These are phyloP conservation scores for Pseudogymnoascus sp. DNA, from an alignment of 2,329 filamentous ascomycete genomes.

Conservation along the genomic window DNA sequence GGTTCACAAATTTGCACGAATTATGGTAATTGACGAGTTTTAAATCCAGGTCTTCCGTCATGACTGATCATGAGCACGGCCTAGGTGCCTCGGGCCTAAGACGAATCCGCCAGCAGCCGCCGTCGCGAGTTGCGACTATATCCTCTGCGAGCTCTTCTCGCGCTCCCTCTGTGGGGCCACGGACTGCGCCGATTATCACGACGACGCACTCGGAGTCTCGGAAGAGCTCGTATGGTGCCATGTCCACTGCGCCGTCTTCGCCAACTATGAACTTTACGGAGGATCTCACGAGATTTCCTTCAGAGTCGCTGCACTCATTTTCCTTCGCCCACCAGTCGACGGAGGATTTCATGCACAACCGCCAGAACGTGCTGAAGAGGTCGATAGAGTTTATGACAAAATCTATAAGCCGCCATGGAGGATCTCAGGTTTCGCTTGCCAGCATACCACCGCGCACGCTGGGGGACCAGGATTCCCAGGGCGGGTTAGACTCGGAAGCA, in stretches of 20 bases:
- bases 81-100: constrained; percentile 78
- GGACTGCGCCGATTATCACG: constrained; percentile 50
- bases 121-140: constrained; percentile 54
- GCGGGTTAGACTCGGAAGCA: constrained; percentile 80
- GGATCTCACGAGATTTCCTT: constrained; percentile 85
- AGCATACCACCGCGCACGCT: constrained; percentile 74
- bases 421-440: constrained; percentile 65
- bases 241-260: constrained; percentile 53
- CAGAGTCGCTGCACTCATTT: constrained; percentile 94
- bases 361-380: constrained; percentile 85
- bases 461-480: constrained; percentile 79
- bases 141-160: constrained; percentile 55
- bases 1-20: neutral
- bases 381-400: constrained; percentile 89
- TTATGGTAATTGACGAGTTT: constrained; percentile 4
- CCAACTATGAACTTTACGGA: constrained; percentile 67
- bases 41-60: constrained; percentile 61
- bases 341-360: constrained; percentile 81
- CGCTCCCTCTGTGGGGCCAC: constrained; percentile 49
- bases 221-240: constrained; percentile 18
- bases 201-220: constrained; percentile 26
- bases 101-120: constrained; percentile 83
- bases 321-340: constrained; percentile 86
- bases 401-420: constrained; percentile 60
- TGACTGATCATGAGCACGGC: constrained; percentile 81